Percentiles rank a stretch among this genome's conserved stretches.
phyloP scores from a whole-genome alignment of 495 filamentous ascomycete genomes.

The Astrothelium subdiscretum region DNA sequence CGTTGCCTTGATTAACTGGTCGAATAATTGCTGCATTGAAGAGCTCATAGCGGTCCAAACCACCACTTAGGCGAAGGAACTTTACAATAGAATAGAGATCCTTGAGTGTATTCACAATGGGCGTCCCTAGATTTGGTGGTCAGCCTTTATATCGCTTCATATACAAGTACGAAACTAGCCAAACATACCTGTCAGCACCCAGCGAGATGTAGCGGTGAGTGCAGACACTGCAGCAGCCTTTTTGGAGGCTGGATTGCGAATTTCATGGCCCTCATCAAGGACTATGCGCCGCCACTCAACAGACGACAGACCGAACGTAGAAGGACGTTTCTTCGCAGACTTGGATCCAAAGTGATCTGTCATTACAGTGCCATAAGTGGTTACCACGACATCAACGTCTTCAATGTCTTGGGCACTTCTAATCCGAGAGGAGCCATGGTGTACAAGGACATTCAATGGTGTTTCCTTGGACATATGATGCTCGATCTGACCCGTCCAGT shows the following conservation, averaged over 20 bases:
- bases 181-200: conserved; percentile 60
- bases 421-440: conserved; percentile 57
- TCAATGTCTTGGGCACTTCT: conserved; percentile 40
- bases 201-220: conserved; percentile 60
- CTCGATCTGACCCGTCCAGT: conserved; percentile 76
- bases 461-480: conserved; percentile 54
- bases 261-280: conserved; percentile 78
- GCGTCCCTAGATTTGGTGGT: conserved; percentile 9
- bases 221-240: conserved; percentile 53
- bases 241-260: conserved; percentile 68
- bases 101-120: conserved; percentile 58
- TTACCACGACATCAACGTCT: conserved; percentile 65
- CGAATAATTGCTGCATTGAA: conserved; percentile 68
- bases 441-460: conserved; percentile 55
- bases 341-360: conserved; percentile 16
- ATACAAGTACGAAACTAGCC: conserved; percentile 48
- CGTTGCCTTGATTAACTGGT: conserved; percentile 50
- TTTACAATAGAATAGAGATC: conserved; percentile 74
- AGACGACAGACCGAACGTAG: conserved; percentile 44
- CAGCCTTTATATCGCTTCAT: neutral
- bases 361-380: conserved; percentile 55
- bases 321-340: conserved; percentile 24
- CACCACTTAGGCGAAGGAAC: conserved; percentile 68
- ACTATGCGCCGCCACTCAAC: conserved; percentile 72
- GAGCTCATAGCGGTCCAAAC: conserved; percentile 59